Base-by-base conservation (phyloP, 495 filamentous ascomycete species). In the Talaromyces trachyspermus region DNA sequence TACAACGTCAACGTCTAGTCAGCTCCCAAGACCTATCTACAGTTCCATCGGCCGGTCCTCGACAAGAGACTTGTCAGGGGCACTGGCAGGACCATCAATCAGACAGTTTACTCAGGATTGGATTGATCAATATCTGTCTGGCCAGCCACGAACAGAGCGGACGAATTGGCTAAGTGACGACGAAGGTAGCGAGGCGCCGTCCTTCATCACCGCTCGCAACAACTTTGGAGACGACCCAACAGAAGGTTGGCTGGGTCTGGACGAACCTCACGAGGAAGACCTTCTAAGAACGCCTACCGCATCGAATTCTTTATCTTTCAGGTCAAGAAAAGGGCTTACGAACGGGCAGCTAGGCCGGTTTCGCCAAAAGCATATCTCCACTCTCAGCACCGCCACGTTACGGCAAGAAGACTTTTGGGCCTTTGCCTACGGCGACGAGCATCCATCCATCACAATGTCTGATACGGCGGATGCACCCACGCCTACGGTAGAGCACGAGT, bases 111-210 rank as follows among this genome's bases (percentile, higher is more conserved):
- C 83, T 1, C 78, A 86, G 56, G 83, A 85, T 68, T 88, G 84
- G 84, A 84, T 88, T 49, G 79, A 84, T 30, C 81, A 84, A 52
- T 84, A 86, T 52, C 79, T 84, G 5, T 75, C 78, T 8, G 73
- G 76, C 51, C 78, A 79, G 52, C 69, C 68, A 33, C 64, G 75
- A 32, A 75, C 77, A 43, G 84, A 87, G 60, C 73, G 76, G 43
- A 76, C 75, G 30, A 79, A 84, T 59, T 88, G 84, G 84, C 62
- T 85, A 35, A 88, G 83, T 55, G 84, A 88, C 82, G 81, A 83
- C 51, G 76, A 78, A 20, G 80, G 77, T 55, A 69, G 70, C 36
- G 70, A 73, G 37, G 65, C 70, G 5, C 70, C 68, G 0, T 73
- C 70, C 3, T 71, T 70, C 48, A 59, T 68, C 26, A 70, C 70